phyloP scores from a whole-genome alignment of 371 early-diverging fungal genomes.

The Zychaea mexicana region DNA sequence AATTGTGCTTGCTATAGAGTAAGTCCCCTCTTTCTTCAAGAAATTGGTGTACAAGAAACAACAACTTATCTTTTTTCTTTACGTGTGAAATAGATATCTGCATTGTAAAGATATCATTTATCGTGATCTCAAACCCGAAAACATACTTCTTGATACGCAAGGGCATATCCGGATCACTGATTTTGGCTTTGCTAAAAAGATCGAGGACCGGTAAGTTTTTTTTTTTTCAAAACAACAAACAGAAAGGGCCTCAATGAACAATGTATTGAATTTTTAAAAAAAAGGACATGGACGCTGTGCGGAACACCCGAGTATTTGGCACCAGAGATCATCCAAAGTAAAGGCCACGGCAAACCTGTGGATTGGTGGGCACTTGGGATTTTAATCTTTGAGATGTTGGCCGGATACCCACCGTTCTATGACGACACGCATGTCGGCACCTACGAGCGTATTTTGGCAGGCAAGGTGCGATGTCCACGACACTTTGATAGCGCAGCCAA shows the following conservation, averaged over 20 bases:
- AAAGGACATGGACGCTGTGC: constrained; percentile 88
- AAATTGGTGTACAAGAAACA: not conserved
- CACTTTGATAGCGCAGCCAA: constrained; percentile 78
- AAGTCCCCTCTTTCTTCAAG: not conserved
- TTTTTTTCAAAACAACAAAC: no score
- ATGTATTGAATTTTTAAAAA: no score
- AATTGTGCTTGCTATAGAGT: constrained; percentile 79
- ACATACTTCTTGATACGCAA: constrained; percentile 83
- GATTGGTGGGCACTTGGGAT: constrained; percentile 99
- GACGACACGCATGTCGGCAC: constrained; percentile 92
- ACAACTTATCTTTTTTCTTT: not conserved
- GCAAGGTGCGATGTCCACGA: constrained; percentile 74
- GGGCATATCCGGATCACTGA: constrained; percentile 99
- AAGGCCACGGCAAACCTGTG: constrained; percentile 96
- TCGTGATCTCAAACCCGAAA: constrained; percentile 96
- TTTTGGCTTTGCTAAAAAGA: constrained; percentile 98
- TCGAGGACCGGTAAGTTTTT: constrained; percentile 59
- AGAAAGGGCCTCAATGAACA: no score
- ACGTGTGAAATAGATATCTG: constrained; percentile 58
- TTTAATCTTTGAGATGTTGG: constrained; percentile 94
- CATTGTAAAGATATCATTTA: constrained; percentile 94
- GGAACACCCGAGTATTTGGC: constrained; percentile 99
- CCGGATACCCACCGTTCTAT: constrained; percentile 96
- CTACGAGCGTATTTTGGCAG: constrained; percentile 82
- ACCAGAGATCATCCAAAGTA: constrained; percentile 97